Percentiles rank a stretch among this genome's conserved stretches.
Conservation (phyloP, 2,329 filamentous ascomycete species). For the Hypoxylon sp. region DNA sequence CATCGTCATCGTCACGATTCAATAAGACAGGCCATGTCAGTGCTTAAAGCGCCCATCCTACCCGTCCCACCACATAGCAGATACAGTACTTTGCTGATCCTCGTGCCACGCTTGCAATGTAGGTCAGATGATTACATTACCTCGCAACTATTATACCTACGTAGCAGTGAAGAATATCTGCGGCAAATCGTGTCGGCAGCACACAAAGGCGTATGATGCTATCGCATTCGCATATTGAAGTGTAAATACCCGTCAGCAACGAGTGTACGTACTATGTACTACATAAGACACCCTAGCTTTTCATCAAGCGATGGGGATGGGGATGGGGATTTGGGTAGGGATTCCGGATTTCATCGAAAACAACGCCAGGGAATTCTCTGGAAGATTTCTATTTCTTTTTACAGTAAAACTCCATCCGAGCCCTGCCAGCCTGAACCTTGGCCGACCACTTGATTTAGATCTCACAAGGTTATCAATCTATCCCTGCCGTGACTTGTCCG, state of each 20-base stretch:
- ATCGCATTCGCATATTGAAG: conserved; percentile 14
- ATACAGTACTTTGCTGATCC: conserved; percentile 30
- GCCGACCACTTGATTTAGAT: conserved; percentile 44
- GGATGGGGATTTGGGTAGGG: conserved; percentile 36
- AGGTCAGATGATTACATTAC: conserved; percentile 39
- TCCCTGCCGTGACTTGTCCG: conserved; percentile 39
- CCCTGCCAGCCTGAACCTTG: conserved; percentile 38
- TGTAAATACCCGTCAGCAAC: conserved; percentile 24
- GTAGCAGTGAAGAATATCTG: conserved; percentile 29
- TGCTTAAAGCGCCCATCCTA: conserved; percentile 33
- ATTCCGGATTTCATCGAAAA: conserved; percentile 39
- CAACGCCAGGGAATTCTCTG: conserved; percentile 44
- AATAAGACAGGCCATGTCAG: conserved; percentile 38
- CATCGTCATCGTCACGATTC: conserved; percentile 45
- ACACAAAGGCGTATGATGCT: conserved; percentile 25
- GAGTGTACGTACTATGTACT: conserved; percentile 10
- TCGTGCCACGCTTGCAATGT: conserved; percentile 38
- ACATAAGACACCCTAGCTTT: conserved; percentile 14
- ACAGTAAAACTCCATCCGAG: conserved; percentile 44
- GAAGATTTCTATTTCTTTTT: conserved; percentile 48
- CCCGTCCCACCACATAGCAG: conserved; percentile 32
- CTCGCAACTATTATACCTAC: conserved; percentile 23
- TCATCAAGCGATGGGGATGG: conserved; percentile 25
- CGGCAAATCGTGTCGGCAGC: conserved; percentile 26
- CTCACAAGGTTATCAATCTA: conserved; percentile 46